These are phyloP conservation scores for Talaromyces sp. DNA, from an alignment of 2,329 filamentous ascomycete genomes.

Conservation along the genomic window DNA sequence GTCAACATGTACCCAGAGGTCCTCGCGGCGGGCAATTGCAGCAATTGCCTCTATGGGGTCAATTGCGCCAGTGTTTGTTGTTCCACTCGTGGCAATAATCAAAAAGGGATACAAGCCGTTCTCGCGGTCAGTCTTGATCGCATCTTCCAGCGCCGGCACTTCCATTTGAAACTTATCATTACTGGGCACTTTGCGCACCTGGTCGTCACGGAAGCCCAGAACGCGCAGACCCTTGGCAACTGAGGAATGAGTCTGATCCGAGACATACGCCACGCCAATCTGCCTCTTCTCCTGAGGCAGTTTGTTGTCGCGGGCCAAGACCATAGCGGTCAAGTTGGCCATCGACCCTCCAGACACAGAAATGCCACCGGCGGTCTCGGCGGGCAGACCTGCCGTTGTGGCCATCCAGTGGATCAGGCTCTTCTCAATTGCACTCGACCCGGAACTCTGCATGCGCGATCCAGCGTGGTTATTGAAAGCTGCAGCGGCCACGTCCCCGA, in stretches of 20 bases:
- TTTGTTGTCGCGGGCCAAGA: slow-evolving; percentile 16
- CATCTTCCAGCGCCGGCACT: neutral
- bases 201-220: slow-evolving; percentile 13
- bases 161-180: slow-evolving; percentile 10
- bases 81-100: slow-evolving; percentile 16
- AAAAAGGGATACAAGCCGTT: slow-evolving; percentile 13
- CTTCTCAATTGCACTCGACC: slow-evolving; percentile 12
- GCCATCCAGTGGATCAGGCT: slow-evolving; percentile 16
- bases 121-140: slow-evolving; percentile 7
- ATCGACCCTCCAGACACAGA: slow-evolving; percentile 20
- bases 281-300: neutral
- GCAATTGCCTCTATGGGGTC: slow-evolving; percentile 16
- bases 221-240: slow-evolving; percentile 13
- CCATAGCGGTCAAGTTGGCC: slow-evolving; percentile 18
- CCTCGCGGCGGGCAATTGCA: slow-evolving; percentile 7
- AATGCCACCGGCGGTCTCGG: slow-evolving; percentile 12
- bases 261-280: slow-evolving; percentile 14
- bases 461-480: slow-evolving; percentile 3
- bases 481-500: slow-evolving; percentile 7
- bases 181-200: slow-evolving; percentile 13
- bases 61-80: slow-evolving; percentile 16
- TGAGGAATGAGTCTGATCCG: slow-evolving; percentile 16
- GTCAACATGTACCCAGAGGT: slow-evolving; percentile 22
- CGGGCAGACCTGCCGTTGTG: slow-evolving; percentile 9
- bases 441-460: slow-evolving; percentile 4